Evolutionary conservation across 116 monocot species (phyloP).

Genomic region (Trichopus zeylanicus): DNA sequence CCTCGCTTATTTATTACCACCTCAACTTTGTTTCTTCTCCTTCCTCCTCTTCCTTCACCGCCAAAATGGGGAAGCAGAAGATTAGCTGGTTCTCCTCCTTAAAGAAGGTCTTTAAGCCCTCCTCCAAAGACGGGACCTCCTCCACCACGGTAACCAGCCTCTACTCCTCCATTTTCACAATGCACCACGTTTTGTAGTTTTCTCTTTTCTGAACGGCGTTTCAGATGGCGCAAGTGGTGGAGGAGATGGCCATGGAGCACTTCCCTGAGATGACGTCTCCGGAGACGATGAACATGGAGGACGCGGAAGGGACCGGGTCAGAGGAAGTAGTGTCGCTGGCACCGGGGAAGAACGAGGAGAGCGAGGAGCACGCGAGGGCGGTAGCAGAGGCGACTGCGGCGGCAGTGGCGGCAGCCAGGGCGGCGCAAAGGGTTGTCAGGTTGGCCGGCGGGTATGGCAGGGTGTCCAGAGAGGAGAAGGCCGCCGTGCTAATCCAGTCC

Average conservation of each 20-base stretch:
- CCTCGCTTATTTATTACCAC: no score
- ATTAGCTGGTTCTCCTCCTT: constrained; percentile 38
- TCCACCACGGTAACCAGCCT: neutral
- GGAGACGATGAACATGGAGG: constrained; percentile 23
- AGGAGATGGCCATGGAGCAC: constrained; percentile 33
- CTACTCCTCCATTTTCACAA: neutral
- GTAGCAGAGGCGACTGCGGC: constrained; percentile 42
- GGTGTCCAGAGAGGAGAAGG: constrained; percentile 35
- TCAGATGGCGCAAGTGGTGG: constrained; percentile 7
- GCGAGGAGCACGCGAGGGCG: constrained; percentile 25
- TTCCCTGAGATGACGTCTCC: constrained; percentile 54
- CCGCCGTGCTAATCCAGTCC: constrained; percentile 55
- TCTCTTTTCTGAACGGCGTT: neutral
- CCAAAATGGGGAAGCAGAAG: constrained; percentile 39
- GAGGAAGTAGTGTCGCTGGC: no score
- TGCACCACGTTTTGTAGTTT: neutral
- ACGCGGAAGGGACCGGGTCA: neutral
- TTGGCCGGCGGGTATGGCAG: constrained; percentile 31
- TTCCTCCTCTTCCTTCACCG: no score
- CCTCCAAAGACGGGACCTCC: constrained; percentile 5
- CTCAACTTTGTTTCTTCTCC: no score
- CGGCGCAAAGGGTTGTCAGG: constrained; percentile 48
- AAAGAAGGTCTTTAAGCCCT: constrained; percentile 47
- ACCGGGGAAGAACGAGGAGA: constrained; percentile 10
- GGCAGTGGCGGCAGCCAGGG: constrained; percentile 35